Conservation (phyloP, 1,284 basidiomycete species). For the Earliella scabrosa region DNA sequence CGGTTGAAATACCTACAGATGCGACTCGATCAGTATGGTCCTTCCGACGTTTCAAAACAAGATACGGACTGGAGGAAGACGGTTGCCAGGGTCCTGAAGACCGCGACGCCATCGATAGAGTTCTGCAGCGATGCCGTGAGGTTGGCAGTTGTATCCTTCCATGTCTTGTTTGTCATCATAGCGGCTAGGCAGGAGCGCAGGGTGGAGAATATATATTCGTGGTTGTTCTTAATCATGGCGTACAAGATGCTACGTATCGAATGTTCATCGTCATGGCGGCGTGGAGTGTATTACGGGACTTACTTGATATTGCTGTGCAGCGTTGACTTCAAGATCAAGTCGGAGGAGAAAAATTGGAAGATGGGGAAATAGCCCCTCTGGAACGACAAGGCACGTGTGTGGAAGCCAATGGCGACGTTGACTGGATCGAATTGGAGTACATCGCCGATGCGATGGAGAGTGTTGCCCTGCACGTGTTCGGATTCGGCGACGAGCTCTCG, state of each 20-base stretch:
- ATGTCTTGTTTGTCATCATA: constrained; percentile 39
- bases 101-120: constrained; percentile 20
- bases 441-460: constrained; percentile 53
- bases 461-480: constrained; percentile 59
- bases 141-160: constrained; percentile 40
- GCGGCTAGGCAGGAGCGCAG: constrained; percentile 47
- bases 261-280: too few species aligned
- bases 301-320: constrained; percentile 61
- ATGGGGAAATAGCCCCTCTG: constrained; percentile 62
- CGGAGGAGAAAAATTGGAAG: constrained; percentile 66
- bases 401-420: constrained; percentile 37
- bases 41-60: too few species aligned
- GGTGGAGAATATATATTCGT: constrained; percentile 30
- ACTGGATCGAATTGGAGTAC: constrained; percentile 54
- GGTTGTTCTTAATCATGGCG: constrained; percentile 55
- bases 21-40: too few species aligned
- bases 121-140: constrained; percentile 33
- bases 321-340: constrained; percentile 65
- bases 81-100: constrained; percentile 52
- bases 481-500: too few species aligned
- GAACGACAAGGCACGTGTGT: constrained; percentile 54
- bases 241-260: constrained; percentile 52
- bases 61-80: constrained; percentile 54
- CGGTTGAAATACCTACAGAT: constrained; percentile 55
- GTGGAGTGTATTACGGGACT: too few species aligned